phyloP scores from a whole-genome alignment of 805 yeast species.

The Maudiozyma serrabonitensis region DNA sequence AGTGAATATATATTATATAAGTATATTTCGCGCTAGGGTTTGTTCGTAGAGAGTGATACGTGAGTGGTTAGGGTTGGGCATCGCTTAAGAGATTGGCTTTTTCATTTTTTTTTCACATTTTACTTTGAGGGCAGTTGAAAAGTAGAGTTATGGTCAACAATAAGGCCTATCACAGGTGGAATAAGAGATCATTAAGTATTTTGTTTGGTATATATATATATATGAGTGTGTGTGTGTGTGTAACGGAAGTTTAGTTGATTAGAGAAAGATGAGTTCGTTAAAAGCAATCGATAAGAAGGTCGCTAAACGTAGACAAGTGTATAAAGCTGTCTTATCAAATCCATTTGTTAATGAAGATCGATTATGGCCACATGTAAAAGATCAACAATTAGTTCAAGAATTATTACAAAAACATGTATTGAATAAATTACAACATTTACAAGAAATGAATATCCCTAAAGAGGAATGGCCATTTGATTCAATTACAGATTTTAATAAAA shows the following conservation, averaged over 20 bases:
- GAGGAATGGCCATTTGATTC: slow-evolving; percentile 16
- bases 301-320: slow-evolving; percentile 40
- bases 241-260: not conserved
- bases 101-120: not conserved
- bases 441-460: not conserved
- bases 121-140: too few relatives aligned
- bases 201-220: not conserved
- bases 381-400: slow-evolving; percentile 30
- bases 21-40: too few relatives aligned
- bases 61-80: too few relatives aligned
- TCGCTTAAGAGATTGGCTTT: too few relatives aligned
- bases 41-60: too few relatives aligned
- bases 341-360: slow-evolving; percentile 46
- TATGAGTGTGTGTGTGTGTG: not conserved
- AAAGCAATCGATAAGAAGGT: slow-evolving; percentile 38
- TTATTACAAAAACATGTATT: slow-evolving; percentile 33
- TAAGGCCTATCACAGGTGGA: too few relatives aligned
- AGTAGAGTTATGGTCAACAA: too few relatives aligned
- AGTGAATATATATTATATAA: too few relatives aligned
- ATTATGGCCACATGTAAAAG: slow-evolving; percentile 33
- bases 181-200: too few relatives aligned
- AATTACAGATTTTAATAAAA: slow-evolving; percentile 38
- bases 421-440: slow-evolving; percentile 27
- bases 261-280: slow-evolving; percentile 33
- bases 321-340: slow-evolving; percentile 55